Base-by-base conservation (phyloP, 331 rosid species). In the Erythrophleum ivorense region DNA sequence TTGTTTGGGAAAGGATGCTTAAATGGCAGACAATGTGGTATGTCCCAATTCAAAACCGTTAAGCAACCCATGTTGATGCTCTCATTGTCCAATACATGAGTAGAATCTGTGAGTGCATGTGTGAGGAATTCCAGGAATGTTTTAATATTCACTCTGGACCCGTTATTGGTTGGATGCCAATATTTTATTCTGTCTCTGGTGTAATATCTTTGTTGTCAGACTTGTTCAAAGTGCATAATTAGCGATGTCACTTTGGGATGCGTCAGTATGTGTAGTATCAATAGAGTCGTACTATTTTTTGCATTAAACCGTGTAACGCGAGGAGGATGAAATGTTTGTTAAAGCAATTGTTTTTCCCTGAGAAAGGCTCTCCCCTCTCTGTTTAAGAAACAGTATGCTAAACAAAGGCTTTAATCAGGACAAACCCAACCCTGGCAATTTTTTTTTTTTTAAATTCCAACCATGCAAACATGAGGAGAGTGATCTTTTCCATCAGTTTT, bases 1-100 rank as follows among this genome's bases (percentile, higher is more conserved):
- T 81, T 94, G 90, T 82, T 85, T 79, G 81, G 87, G 84, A 79
- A 88, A 94, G 85, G 93, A 81, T 69, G 81, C 54, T 77, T 76
- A 78, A 91, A 89, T 89, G 97, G 93, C 93, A 90, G 97, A 92
- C 98, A 94, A 81, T 13, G 86, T 78, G 49, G 86, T 57, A 83
- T 83, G 86, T 91, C 70, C 85, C 86, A 79, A 89, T 82, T 65
- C 85, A 81, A 79, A 74, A 48, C 89, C 33, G 77, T 71, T 58
- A 53, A 86, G 87, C 78, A 85, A 88, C 88, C 86, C 90, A 82
- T 78, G 91, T 48, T 85, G 81, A 70, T 66, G 69, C 83, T 81
- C 83, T 86, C 85, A 84, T 78, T 83, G 63, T 87, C 83, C 38
- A 83, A 75, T 76, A 79, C 66, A 73, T 40, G 80, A 84, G 70